phyloP scores from a whole-genome alignment of 2,329 filamentous ascomycete genomes.

The Pestalotiopsis sp. region DNA sequence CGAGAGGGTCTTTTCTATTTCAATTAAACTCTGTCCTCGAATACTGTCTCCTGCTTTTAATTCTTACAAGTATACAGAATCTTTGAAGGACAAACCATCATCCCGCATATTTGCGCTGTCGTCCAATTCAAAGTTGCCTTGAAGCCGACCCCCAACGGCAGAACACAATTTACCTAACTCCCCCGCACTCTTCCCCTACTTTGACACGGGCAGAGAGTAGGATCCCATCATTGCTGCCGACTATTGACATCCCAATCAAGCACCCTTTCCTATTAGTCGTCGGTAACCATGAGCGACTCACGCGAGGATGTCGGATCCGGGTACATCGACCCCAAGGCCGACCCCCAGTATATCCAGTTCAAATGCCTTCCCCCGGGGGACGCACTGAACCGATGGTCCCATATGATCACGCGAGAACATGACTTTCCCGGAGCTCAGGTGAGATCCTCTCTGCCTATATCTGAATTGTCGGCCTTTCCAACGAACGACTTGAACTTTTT shows the following conservation, averaged over 20 bases:
- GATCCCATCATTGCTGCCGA: not conserved
- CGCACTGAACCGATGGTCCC: conserved; percentile 81
- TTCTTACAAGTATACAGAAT: not conserved
- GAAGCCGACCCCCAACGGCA: not conserved
- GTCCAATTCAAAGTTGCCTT: not conserved
- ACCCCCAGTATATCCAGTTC: conserved; percentile 56
- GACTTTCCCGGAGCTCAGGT: conserved; percentile 92
- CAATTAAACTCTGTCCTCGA: not conserved
- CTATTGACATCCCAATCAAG: not conserved
- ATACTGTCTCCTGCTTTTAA: not conserved
- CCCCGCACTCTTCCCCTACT: not conserved
- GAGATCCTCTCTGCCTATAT: conserved; percentile 19
- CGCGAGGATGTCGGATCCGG: conserved; percentile 21
- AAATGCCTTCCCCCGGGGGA: conserved; percentile 52
- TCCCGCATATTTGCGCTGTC: not conserved
- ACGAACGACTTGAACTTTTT: not conserved
- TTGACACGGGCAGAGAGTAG: not conserved
- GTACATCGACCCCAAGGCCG: conserved; percentile 43
- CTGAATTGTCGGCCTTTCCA: not conserved
- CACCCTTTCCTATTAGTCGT: not conserved
- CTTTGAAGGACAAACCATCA: not conserved
- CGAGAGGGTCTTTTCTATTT: not conserved
- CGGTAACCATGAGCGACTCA: conserved; percentile 22
- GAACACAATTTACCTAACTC: not conserved
- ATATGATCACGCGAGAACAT: conserved; percentile 79